Conservation (phyloP, 345 rosid species). For the Gossypium longicalyx region DNA sequence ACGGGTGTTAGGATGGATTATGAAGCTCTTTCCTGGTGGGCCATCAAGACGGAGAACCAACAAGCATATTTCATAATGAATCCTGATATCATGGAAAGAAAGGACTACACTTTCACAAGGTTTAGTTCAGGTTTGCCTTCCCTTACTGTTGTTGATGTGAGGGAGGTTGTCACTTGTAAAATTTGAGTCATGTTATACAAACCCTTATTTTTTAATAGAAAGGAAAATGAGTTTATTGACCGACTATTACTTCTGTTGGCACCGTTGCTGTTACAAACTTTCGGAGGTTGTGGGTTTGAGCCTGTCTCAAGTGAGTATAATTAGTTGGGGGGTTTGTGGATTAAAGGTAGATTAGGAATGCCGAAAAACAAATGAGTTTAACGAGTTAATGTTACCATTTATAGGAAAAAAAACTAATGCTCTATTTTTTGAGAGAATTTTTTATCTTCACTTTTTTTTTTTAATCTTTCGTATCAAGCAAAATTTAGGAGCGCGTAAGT, state of each 20-base stretch:
- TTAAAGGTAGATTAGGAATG: too few relatives aligned
- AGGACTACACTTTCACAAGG: not conserved
- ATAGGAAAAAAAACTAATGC: too few relatives aligned
- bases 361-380: too few relatives aligned
- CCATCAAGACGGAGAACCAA: slow-evolving; percentile 74
- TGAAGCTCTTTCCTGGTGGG: slow-evolving; percentile 97
- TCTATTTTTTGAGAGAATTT: too few relatives aligned
- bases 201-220: slow-evolving; percentile 33
- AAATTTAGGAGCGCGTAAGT: too few relatives aligned
- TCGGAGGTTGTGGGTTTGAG: too few relatives aligned
- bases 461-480: too few relatives aligned
- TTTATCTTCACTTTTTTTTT: too few relatives aligned
- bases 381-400: too few relatives aligned
- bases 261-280: too few relatives aligned
- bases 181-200: slow-evolving; percentile 25
- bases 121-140: not conserved
- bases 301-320: too few relatives aligned
- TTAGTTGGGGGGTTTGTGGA: too few relatives aligned
- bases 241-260: not conserved
- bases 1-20: slow-evolving; percentile 96
- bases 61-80: slow-evolving; percentile 62
- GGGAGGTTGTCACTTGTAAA: slow-evolving; percentile 40
- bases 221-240: slow-evolving; percentile 14
- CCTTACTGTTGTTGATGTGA: slow-evolving; percentile 19
- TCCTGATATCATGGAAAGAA: slow-evolving; percentile 12